A percentile compares a stretch with the other conserved stretches of the same genome.
Evolutionary conservation across 345 rosid species (phyloP).

Genomic region (Populus euphratica): DNA sequence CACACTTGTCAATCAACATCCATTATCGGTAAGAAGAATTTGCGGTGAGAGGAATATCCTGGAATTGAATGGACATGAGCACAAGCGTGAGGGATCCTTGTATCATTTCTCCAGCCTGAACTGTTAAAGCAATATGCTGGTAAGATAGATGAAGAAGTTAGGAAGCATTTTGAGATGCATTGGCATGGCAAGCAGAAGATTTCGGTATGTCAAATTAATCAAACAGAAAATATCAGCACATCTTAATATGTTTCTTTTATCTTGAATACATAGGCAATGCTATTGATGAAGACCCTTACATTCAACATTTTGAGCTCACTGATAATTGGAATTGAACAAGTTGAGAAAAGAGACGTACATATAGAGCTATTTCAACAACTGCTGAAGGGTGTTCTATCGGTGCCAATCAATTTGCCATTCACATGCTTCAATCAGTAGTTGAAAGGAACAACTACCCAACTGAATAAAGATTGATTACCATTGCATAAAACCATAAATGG

Average conservation of each 20-base stretch:
- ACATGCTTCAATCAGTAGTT: constrained; percentile 14
- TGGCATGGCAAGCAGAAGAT: constrained; percentile 36
- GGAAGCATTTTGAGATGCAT: constrained; percentile 24
- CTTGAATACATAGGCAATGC: constrained; percentile 16
- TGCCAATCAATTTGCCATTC: constrained; percentile 33
- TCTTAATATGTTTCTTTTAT: too few species aligned
- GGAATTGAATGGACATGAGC: constrained; percentile 31
- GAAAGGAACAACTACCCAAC: not conserved
- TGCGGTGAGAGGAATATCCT: constrained; percentile 24
- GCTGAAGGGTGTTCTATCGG: constrained; percentile 19
- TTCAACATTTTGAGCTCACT: constrained; percentile 29
- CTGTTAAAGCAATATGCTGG: constrained; percentile 29
- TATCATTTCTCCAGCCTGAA: constrained; percentile 32
- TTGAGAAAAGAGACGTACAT: constrained; percentile 13
- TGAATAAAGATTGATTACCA: not conserved
- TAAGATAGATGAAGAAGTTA: constrained; percentile 32
- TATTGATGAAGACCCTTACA: constrained; percentile 32
- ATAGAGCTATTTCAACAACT: constrained; percentile 5
- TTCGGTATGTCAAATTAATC: constrained; percentile 9
- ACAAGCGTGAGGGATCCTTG: constrained; percentile 29
- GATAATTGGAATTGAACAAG: constrained; percentile 27
- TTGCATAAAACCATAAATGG: too few species aligned
- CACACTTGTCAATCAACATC: constrained; percentile 12
- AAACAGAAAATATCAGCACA: too few species aligned
- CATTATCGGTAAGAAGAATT: constrained; percentile 12